Base-by-base conservation (phyloP, 148 eudicot genomes). In the Camellia japonica region DNA sequence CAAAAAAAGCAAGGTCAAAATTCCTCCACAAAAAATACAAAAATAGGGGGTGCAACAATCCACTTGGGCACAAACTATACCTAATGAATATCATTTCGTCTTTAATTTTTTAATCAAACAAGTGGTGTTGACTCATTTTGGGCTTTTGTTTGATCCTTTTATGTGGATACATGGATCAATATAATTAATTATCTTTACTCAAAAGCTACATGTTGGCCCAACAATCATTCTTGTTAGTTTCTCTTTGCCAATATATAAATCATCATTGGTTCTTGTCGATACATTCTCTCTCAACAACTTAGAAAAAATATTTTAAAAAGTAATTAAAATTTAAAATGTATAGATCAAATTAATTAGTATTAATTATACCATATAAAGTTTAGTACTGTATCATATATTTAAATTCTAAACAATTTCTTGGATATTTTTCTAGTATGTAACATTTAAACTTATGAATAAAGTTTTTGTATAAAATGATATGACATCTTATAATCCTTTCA, bases 171-270 rank as follows among this genome's bases (percentile, higher is more conserved):
- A 30, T 52, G 52, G 55, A 49, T 23, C 30, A 18, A 2, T 12
- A 10, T 58, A 75, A 2, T 6, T 65, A 47, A 77, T 64, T 77
- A 64, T 49, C 79, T 77, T 77, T n/a, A 66, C 79, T 77, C 79
- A 77, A 77, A 77, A 49, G 79, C 71, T 65, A 65, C 60, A 62
- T 76, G 42, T 44, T 61, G 68, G 5, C 47, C 79, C 54, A 44
- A 47, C 59, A 47, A 46, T 76, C 58, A 65, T 77, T 77, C 61
- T 77, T 77, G 46, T 38, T 51, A 38, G 23, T 77, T n/a, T 77
- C 61, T 30, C 56, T 51, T 77, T 20, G 1, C 38, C 59, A 38
- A 65, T 52, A 52, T 72, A 51, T 52, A 72, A 15, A 70, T 72
- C 52, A 72, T 16, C 61, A 72, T 51, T 20, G 61, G 75, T n/a